Conservation (phyloP, 1,139 yeast genomes). For the Yamadazyma jaroonii region DNA sequence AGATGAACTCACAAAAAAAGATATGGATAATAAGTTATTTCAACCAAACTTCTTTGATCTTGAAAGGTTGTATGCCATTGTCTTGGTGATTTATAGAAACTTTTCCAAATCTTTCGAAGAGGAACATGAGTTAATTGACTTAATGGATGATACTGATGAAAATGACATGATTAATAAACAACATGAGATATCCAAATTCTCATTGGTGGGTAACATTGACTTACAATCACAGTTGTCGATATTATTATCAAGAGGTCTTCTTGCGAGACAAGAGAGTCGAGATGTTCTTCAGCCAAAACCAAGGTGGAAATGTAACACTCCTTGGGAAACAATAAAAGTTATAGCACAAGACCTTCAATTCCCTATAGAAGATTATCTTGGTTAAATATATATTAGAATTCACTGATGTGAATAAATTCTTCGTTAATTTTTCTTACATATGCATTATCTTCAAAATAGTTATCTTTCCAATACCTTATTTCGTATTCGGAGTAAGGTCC, state of each 20-base stretch:
- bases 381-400: constrained; percentile 14
- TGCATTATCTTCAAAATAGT: constrained; percentile 53
- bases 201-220: constrained; percentile 43
- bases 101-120: constrained; percentile 30
- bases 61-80: constrained; percentile 66
- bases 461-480: constrained; percentile 58
- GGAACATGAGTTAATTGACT: constrained; percentile 22
- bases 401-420: constrained; percentile 25
- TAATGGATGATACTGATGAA: constrained; percentile 30
- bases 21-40: constrained; percentile 51
- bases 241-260: constrained; percentile 51
- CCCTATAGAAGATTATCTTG: constrained; percentile 50
- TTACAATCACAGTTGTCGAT: constrained; percentile 61
- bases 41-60: constrained; percentile 64
- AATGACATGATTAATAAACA: constrained; percentile 31
- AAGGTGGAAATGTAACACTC: constrained; percentile 62
- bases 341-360: constrained; percentile 55
- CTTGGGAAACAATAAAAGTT: constrained; percentile 49
- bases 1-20: constrained; percentile 41
- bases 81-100: constrained; percentile 53
- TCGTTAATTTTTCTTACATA: constrained; percentile 34
- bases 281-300: constrained; percentile 63
- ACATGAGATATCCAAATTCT: constrained; percentile 29
- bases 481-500: constrained; percentile 61
- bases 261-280: constrained; percentile 46